phyloP scores from a whole-genome alignment of 352 stramenopile species.

The Globisporangium okanoganense region DNA sequence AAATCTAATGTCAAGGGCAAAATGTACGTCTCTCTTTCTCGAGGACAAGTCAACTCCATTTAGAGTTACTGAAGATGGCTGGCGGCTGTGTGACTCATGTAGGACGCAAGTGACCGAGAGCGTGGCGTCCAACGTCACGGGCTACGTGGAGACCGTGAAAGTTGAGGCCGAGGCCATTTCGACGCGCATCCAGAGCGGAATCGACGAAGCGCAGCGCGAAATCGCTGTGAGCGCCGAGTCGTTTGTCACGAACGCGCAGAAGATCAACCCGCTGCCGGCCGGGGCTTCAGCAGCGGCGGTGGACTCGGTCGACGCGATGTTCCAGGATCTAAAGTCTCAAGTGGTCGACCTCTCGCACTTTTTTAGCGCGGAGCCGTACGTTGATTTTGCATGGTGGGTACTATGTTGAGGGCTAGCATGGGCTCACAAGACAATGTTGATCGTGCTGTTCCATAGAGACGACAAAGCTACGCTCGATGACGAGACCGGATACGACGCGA shows the following conservation, averaged over 20 bases:
- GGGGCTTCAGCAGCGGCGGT: background rate
- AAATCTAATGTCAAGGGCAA: constrained; percentile 46
- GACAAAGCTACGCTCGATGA: background rate
- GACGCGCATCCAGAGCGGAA: constrained; percentile 40
- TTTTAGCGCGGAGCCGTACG: constrained; percentile 5
- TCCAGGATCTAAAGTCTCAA: constrained; percentile 16
- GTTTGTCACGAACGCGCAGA: constrained; percentile 11
- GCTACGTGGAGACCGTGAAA: constrained; percentile 57
- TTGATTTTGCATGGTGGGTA: background rate
- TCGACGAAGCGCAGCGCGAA: constrained; percentile 37
- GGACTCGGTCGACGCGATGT: constrained; percentile 14
- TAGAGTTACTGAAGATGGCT: no score
- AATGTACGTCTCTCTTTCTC: constrained; percentile 44
- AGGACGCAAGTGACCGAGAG: constrained; percentile 55
- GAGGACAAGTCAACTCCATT: no score
- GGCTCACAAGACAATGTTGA: background rate
- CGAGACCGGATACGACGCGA: background rate
- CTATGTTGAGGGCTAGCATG: background rate
- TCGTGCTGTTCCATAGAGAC: background rate
- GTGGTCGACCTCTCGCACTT: constrained; percentile 12
- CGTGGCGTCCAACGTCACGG: constrained; percentile 48
- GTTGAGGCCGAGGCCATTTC: constrained; percentile 44
- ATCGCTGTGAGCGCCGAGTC: constrained; percentile 19
- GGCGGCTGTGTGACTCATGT: no score
- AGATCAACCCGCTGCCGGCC: background rate